Evolutionary conservation across 208 protist genomes (phyloP), one percentile per base, ranked within the genome.

Genomic region (Polymyxa betae): DNA sequence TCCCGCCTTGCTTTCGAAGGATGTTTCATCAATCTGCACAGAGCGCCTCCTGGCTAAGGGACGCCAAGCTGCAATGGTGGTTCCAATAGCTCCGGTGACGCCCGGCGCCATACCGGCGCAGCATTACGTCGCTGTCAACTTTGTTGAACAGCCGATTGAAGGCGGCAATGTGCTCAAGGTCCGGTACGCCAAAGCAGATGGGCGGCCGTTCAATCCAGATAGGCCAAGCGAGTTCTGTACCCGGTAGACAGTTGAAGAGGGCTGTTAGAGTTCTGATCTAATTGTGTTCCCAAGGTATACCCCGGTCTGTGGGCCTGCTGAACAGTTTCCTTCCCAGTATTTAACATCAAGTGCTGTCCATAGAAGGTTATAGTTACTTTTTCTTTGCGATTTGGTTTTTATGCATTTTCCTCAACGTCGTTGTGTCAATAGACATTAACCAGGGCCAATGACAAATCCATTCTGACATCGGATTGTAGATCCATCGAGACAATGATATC

Each of bases 131-230:
- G 12, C 49, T 60, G 24, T 60, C 24, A 24, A 24, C 49, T 5
- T 60, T 5, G 49, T 29, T 60, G 24, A 60, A 60, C 5, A 60
- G 24, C 49, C 49, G 24, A 60, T 60, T 60, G 49, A 60, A n/a
- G n/a, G n/a, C 49, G 49, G 24, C 24, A 29, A 60, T 60, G 49
- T 5, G 12, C 12, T 24, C 5, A 60, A 60, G 5, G 49, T 60
- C 24, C 49, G 24, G 49, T 60, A 60, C 24, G 49, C 24, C 5
- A 60, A 60, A 60, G 49, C 49, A 29, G 49, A 35, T 20, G 72
- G 72, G 10, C 5, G 72, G 35, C 72, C 72, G 72, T 82, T 82
- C 72, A 43, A 82, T n/a, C 72, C 72, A 12, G 72, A 45, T 5
- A 5, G 40, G 40, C 72, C 72, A 40, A 38, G 16, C 72, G 72